A percentile compares a stretch with the other conserved stretches of the same genome.
phyloP scores from a whole-genome alignment of 768 basidiomycete species.

The Xerocomus spinulosus region DNA sequence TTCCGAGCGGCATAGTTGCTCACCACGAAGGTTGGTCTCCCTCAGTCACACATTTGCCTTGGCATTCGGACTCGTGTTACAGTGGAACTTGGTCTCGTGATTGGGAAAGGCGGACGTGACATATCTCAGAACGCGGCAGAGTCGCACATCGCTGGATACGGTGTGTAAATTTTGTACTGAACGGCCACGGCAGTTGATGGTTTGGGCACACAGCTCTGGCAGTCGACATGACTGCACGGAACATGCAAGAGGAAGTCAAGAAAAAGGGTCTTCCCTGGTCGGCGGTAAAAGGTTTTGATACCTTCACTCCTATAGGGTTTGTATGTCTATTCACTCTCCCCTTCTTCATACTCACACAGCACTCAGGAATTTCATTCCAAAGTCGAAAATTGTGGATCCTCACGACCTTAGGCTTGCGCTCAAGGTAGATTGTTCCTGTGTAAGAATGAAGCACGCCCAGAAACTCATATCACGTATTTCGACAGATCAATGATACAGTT shows the following conservation, averaged over 20 bases:
- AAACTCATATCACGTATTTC: neutral
- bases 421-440: constrained; percentile 43
- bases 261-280: constrained; percentile 95
- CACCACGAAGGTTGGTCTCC: constrained; percentile 79
- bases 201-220: constrained; percentile 61
- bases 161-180: constrained; percentile 37
- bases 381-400: constrained; percentile 60
- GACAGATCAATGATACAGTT: constrained; percentile 73
- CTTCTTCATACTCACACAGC: constrained; percentile 1
- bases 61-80: neutral
- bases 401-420: constrained; percentile 74
- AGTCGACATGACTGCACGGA: constrained; percentile 95
- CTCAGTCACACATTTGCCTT: neutral
- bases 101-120: constrained; percentile 82
- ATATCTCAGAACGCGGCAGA: constrained; percentile 70
- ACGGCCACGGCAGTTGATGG: neutral
- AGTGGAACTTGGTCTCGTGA: constrained; percentile 98
- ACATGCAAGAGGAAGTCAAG: constrained; percentile 91
- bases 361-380: constrained; percentile 75
- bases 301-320: constrained; percentile 89
- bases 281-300: constrained; percentile 96
- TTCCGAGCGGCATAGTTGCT: constrained; percentile 75
- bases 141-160: constrained; percentile 86
- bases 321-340: constrained; percentile 2
- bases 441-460: neutral